phyloP scores from a whole-genome alignment of 306 rosid species.

The Astragalus glycyphyllos region DNA sequence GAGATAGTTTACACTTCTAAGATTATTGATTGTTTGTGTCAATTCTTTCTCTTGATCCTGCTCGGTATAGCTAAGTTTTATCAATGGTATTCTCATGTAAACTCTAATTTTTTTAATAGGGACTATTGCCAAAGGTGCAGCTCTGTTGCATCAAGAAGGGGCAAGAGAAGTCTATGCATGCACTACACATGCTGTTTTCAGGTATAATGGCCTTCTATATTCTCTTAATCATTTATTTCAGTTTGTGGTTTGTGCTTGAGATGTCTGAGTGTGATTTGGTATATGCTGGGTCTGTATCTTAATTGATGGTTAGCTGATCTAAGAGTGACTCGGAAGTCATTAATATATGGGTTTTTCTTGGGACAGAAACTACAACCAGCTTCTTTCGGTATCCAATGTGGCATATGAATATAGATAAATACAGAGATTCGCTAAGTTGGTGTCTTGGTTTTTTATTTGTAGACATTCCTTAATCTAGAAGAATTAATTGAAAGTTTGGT shows the following conservation, averaged over 20 bases:
- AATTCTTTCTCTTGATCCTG: constrained; percentile 26
- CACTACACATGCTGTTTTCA: constrained; percentile 93
- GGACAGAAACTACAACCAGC: not conserved
- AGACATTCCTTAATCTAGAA: not conserved
- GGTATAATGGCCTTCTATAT: constrained; percentile 54
- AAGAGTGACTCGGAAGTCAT: constrained; percentile 1
- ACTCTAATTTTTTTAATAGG: constrained; percentile 53
- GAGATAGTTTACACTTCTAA: constrained; percentile 7
- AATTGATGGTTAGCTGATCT: constrained; percentile 2
- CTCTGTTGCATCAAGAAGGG: constrained; percentile 93
- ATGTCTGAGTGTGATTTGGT: no score
- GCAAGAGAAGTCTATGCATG: constrained; percentile 98
- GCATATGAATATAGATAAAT: not conserved
- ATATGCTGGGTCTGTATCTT: not conserved
- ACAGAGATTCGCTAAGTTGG: not conserved
- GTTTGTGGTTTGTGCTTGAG: constrained; percentile 8
- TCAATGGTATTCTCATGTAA: constrained; percentile 11
- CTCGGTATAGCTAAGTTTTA: constrained; percentile 29
- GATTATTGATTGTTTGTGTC: constrained; percentile 12
- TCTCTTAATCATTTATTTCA: constrained; percentile 18
- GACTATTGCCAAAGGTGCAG: constrained; percentile 90
- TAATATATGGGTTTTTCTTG: not conserved
- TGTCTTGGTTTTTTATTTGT: constrained; percentile 4
- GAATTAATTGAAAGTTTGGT: not conserved
- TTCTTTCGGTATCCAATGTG: constrained; percentile 17